Base-by-base conservation (phyloP, 106 monocot species). In the Narthecium ossifragum region DNA sequence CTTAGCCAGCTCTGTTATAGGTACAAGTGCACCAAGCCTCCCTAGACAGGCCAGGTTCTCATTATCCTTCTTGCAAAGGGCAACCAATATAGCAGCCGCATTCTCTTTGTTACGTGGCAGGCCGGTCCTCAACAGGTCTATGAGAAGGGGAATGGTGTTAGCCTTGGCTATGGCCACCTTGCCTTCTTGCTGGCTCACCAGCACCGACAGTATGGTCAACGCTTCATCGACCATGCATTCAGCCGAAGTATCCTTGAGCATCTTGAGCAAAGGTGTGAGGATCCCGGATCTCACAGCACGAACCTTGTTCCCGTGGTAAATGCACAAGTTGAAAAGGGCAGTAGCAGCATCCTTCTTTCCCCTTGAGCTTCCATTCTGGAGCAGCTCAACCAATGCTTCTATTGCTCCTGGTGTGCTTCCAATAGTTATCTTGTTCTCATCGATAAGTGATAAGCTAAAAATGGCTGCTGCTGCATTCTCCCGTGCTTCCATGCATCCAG, bases 391-490 rank as follows among this genome's bases (percentile, higher is more conserved):
- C 30, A 96, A 72, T 8, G 75, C 55, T 26, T 86, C 90, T 26
- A 96, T 81, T 0, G 80, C 94, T 60, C 96, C 96, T 6, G 72
- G 78, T 13, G 84, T 76, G 58, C 83, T 70, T 32, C 96, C 96
- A 30, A 94, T 85, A 1, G 62, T 83, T 49, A 89, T 80, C 77
- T 94, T 89, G 61, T 94, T 89, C 41, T 86, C 90, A 55, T 96
- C 96, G 25, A 74, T 31, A 0, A 96, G 65, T 0, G 96, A 96
- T 10, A 96, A 58, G 63, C 86, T 90, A 46, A 96, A 96, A 26
- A 96, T 76, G 51, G 96, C 80, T 31, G 90, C 90, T 22, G 96
- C 90, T 12, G 86, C 86, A 76, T 96, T 96, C 64, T 90, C 96
- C 64, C 81, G 80, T 6, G 86, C 86, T 46, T 90, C 90, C 86